Conservation (phyloP, 2,329 filamentous ascomycete genomes). For the Rutstroemia sp. region DNA sequence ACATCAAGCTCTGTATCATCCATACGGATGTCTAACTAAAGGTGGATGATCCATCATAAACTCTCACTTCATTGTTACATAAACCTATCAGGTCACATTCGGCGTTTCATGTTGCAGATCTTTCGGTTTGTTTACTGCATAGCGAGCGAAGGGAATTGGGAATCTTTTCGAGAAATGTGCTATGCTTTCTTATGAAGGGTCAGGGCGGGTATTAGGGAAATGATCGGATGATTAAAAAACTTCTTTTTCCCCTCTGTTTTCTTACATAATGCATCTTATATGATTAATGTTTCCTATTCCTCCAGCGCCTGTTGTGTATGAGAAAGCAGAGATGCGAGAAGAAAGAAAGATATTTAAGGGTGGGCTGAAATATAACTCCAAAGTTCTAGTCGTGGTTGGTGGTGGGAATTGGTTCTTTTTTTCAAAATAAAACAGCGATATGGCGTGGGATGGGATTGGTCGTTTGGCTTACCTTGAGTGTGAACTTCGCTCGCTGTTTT, state of each 20-base stretch:
- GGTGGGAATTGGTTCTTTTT: conserved; percentile 3
- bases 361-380: conserved; percentile 14
- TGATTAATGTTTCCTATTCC: conserved; percentile 27
- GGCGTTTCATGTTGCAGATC: conserved; percentile 28
- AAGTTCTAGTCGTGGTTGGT: conserved; percentile 15
- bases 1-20: not conserved
- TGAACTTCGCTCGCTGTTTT: conserved; percentile 16
- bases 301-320: conserved; percentile 15
- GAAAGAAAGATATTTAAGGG: conserved; percentile 7
- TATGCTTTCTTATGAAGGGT: conserved; percentile 17
- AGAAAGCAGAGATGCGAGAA: not conserved
- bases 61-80: conserved; percentile 27
- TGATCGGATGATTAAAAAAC: too few species aligned
- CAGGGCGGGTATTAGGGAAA: conserved; percentile 14
- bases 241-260: conserved; percentile 2
- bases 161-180: conserved; percentile 25
- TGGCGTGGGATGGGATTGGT: conserved; percentile 26
- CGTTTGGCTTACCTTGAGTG: too few species aligned
- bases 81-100: conserved; percentile 24
- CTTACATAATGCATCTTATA: conserved; percentile 28
- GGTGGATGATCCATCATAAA: not conserved
- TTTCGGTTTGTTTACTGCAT: conserved; percentile 30
- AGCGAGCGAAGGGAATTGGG: conserved; percentile 29
- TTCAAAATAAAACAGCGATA: conserved; percentile 23
- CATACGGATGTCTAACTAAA: not conserved